Evolutionary conservation across 2,329 filamentous ascomycete species (phyloP).

Genomic region (Ceratocystiopsis minuta): DNA sequence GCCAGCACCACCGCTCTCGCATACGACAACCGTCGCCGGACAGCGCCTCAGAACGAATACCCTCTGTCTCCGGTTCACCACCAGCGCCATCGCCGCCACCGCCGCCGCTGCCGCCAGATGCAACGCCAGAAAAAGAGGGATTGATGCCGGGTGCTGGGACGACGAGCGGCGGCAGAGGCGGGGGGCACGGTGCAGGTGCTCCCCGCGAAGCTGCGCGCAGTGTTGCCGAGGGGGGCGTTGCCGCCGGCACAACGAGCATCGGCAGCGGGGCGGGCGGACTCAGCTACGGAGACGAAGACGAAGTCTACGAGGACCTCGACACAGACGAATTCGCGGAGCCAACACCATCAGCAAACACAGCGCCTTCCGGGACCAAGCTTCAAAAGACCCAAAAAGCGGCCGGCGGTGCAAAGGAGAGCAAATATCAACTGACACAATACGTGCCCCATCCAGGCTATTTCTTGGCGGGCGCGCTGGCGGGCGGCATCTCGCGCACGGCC

Average conservation of each 20-base stretch:
- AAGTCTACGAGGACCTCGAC: constrained; percentile 1
- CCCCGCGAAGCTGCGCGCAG: too few relatives aligned
- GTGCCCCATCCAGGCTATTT: constrained; percentile 93
- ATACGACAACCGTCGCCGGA: too few relatives aligned
- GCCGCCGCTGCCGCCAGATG: neutral
- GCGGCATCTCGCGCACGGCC: constrained; percentile 83
- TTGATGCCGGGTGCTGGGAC: too few relatives aligned
- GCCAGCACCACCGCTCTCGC: neutral
- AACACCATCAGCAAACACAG: neutral
- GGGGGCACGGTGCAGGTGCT: too few relatives aligned
- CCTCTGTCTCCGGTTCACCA: too few relatives aligned
- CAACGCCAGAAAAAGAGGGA: too few relatives aligned
- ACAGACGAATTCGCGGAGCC: neutral
- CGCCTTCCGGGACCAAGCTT: constrained; percentile 4
- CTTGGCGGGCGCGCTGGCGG: constrained; percentile 82
- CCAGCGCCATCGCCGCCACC: neutral
- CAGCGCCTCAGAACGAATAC: too few relatives aligned
- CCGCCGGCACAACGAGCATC: too few relatives aligned
- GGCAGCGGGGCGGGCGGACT: neutral
- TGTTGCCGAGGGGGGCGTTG: too few relatives aligned
- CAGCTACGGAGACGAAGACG: constrained; percentile 1
- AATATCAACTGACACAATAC: constrained; percentile 41
- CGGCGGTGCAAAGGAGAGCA: neutral
- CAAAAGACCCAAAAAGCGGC: neutral
- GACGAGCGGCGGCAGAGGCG: too few relatives aligned